phyloP scores from a whole-genome alignment of 768 basidiomycete genomes.

The Gloeostereum incarnatum region DNA sequence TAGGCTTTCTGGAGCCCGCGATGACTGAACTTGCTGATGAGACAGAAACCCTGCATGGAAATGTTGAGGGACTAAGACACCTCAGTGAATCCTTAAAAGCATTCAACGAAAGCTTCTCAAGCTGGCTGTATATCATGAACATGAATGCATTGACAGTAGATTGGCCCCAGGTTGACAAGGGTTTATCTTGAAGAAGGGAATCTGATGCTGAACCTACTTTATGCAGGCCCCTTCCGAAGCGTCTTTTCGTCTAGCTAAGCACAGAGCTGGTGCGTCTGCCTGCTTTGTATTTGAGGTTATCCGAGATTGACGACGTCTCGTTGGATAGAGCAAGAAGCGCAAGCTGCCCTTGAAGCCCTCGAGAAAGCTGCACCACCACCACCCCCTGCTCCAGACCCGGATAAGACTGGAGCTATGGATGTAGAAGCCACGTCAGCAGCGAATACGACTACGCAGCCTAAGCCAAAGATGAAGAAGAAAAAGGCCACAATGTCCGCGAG shows the following conservation, averaged over 20 bases:
- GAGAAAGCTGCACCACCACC: not conserved
- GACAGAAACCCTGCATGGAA: slow-evolving; percentile 68
- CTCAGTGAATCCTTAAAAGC: slow-evolving; percentile 70
- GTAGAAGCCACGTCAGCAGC: slow-evolving; percentile 29
- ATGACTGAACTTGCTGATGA: slow-evolving; percentile 87
- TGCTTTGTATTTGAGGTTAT: no score
- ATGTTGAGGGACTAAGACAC: slow-evolving; percentile 60
- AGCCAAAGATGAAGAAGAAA: slow-evolving; percentile 42
- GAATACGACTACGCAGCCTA: slow-evolving; percentile 27
- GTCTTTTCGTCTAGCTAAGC: slow-evolving; percentile 50
- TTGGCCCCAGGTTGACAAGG: slow-evolving; percentile 69
- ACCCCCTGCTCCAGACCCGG: slow-evolving; percentile 24
- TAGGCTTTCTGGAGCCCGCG: slow-evolving; percentile 79
- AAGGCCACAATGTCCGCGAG: slow-evolving; percentile 67
- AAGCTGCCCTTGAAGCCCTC: not conserved
- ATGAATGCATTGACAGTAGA: slow-evolving; percentile 95
- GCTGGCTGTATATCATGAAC: slow-evolving; percentile 85
- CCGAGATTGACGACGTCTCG: no score
- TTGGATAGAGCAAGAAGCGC: no score
- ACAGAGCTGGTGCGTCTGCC: slow-evolving; percentile 47
- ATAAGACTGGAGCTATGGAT: slow-evolving; percentile 30
- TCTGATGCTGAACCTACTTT: not conserved
- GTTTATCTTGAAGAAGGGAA: slow-evolving; percentile 6
- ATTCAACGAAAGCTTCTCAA: slow-evolving; percentile 92
- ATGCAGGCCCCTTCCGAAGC: slow-evolving; percentile 48